Base-by-base conservation (phyloP, 73 alveolate species). In the Symbiodinium natans region DNA sequence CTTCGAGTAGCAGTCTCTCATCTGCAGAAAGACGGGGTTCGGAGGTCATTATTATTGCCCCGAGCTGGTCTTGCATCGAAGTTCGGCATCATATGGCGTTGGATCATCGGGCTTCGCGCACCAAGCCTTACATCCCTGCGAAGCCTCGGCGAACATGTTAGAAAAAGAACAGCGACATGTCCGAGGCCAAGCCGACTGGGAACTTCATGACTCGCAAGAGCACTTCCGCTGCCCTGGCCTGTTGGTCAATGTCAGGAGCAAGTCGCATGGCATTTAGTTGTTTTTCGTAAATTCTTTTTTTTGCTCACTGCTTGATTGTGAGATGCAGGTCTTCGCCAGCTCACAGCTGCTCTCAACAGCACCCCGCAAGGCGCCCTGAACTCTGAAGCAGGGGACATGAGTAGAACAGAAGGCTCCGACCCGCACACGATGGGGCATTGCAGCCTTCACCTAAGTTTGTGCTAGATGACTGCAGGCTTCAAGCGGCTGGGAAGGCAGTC, bases 271-370 rank as follows among this genome's bases (percentile, higher is more conserved):
- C n/a, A n/a, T n/a, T n/a, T n/a, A n/a, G n/a, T n/a, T n/a, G n/a
- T n/a, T n/a, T n/a, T n/a, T n/a, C n/a, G n/a, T n/a, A n/a, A n/a
- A n/a, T n/a, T n/a, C n/a, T n/a, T n/a, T n/a, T n/a, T n/a, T n/a
- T n/a, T n/a, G n/a, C n/a, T n/a, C n/a, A n/a, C n/a, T n/a, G n/a
- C n/a, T n/a, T n/a, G n/a, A n/a, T n/a, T n/a, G n/a, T n/a, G n/a
- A n/a, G n/a, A n/a, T n/a, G n/a, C 59, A 89, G 96, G 96, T 90
- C 77, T 90, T 90, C 48, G 96, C 96, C 33, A 90, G 96, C 77
- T 90, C 96, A 21, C 96, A 90, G 48, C 96, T 90, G 7, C 88
- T 90, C 25, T 63, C 88, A 48, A 82, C 96, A 15, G 96, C 96
- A 42, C 96, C 96, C 21, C 77, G 31, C 31, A 90, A 84, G 87